These are phyloP conservation scores for Mucuna pruriens DNA, from an alignment of 306 rosid species.

Conservation along the genomic window DNA sequence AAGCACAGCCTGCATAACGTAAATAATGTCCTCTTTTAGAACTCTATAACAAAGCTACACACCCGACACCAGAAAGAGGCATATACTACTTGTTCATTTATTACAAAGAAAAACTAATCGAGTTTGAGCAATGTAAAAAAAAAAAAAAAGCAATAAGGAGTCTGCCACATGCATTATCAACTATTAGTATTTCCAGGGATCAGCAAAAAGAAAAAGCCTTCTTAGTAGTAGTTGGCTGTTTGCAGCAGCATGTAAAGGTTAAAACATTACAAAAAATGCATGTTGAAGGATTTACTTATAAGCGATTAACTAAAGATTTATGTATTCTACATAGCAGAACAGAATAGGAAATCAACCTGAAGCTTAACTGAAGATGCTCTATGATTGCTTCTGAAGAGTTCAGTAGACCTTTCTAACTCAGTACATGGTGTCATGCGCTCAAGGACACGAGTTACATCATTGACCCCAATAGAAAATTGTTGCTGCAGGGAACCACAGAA, in stretches of 20 bases:
- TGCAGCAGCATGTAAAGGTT: not conserved
- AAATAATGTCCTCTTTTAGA: constrained; percentile 2
- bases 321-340: not conserved
- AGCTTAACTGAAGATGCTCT: constrained; percentile 52
- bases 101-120: not conserved
- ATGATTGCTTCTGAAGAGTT: constrained; percentile 28
- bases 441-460: constrained; percentile 81
- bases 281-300: not conserved
- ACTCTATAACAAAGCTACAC: not conserved
- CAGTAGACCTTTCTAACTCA: constrained; percentile 35
- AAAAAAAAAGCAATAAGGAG: not conserved
- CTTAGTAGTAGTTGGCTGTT: not conserved
- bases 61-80: not conserved
- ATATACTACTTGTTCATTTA: not conserved
- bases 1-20: constrained; percentile 62
- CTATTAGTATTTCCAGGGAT: constrained; percentile 4
- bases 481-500: constrained; percentile 54
- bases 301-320: not conserved
- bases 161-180: not conserved
- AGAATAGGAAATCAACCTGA: constrained; percentile 59
- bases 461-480: constrained; percentile 83
- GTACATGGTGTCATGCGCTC: constrained; percentile 74
- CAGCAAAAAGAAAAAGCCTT: not conserved
- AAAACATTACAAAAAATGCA: not conserved
- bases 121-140: constrained; percentile 19